Evolutionary conservation across 441 rosid genomes (phyloP).

Genomic region (Eruca vesicaria): DNA sequence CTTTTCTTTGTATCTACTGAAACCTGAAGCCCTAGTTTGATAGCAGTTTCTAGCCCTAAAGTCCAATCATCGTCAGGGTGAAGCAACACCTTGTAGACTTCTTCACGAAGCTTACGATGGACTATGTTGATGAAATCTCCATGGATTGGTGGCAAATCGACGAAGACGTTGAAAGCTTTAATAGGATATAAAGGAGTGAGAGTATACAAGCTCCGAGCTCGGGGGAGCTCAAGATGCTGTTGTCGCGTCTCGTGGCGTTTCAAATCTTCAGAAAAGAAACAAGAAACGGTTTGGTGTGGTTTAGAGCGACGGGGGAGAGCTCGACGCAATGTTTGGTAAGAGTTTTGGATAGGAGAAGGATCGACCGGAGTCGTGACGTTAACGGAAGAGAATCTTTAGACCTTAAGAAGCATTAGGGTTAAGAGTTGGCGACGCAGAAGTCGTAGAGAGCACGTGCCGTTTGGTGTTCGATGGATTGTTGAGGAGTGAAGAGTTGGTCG

Average conservation of each 20-base stretch:
- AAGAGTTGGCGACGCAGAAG: conserved; percentile 1
- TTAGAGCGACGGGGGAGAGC: background rate
- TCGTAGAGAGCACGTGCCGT: background rate
- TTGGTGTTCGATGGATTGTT: background rate
- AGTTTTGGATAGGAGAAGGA: background rate
- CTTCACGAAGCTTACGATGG: background rate
- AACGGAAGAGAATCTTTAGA: background rate
- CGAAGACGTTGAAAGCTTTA: background rate
- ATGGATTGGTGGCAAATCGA: conserved; percentile 1
- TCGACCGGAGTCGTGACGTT: background rate
- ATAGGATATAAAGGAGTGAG: background rate
- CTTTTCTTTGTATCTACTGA: background rate
- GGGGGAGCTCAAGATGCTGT: background rate
- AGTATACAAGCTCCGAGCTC: background rate
- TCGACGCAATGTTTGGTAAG: background rate
- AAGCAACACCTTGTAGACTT: background rate
- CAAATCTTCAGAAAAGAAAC: background rate
- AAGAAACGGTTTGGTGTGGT: background rate
- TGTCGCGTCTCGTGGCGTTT: background rate
- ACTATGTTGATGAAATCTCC: background rate
- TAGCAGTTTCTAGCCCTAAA: background rate
- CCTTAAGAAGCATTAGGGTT: background rate
- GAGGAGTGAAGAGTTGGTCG: too few relatives aligned
- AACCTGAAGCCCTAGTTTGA: conserved; percentile 18
- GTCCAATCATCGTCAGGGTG: background rate